Conservation (phyloP, 23 red algal genomes). For the Rhodosorus marinus region DNA sequence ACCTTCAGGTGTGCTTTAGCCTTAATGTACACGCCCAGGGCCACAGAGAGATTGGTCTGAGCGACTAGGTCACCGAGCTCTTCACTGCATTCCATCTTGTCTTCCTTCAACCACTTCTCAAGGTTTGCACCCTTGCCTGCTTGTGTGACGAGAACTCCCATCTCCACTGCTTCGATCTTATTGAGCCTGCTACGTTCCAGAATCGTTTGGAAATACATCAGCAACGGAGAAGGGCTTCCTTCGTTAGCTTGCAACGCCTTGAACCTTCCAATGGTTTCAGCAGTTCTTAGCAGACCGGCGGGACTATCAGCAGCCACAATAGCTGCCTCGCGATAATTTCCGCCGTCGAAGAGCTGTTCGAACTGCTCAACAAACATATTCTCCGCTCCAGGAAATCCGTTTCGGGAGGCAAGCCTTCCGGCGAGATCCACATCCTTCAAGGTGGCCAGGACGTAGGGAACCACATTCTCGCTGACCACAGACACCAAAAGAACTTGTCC, state of each 20-base stretch:
- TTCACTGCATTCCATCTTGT: conserved; percentile 69
- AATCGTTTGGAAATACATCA: conserved; percentile 91
- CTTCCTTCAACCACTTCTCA: conserved; percentile 95
- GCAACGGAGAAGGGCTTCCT: conserved; percentile 25
- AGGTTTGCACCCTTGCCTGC: conserved; percentile 42
- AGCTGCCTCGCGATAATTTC: conserved; percentile 57
- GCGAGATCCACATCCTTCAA: conserved; percentile 60
- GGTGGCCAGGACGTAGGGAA: conserved; percentile 58
- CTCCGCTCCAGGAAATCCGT: conserved; percentile 74
- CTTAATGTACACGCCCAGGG: conserved; percentile 80
- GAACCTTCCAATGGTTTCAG: conserved; percentile 51
- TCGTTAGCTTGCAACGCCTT: conserved; percentile 11
- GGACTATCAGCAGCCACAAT: conserved; percentile 64
- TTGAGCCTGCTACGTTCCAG: conserved; percentile 80
- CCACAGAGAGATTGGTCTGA: conserved; percentile 24
- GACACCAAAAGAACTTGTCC: conserved; percentile 65
- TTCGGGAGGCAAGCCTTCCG: conserved; percentile 44
- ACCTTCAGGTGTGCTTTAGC: conserved; percentile 83
- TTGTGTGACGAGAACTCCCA: conserved; percentile 45
- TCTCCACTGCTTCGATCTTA: conserved; percentile 69
- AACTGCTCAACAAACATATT: conserved; percentile 56
- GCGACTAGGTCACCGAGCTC: conserved; percentile 83
- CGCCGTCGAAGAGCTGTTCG: conserved; percentile 53
- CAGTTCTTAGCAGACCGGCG: conserved; percentile 43
- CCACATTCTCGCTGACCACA: conserved; percentile 22